Conservation (phyloP, 1,284 basidiomycete species). For the Moesziomyces antarcticus region DNA sequence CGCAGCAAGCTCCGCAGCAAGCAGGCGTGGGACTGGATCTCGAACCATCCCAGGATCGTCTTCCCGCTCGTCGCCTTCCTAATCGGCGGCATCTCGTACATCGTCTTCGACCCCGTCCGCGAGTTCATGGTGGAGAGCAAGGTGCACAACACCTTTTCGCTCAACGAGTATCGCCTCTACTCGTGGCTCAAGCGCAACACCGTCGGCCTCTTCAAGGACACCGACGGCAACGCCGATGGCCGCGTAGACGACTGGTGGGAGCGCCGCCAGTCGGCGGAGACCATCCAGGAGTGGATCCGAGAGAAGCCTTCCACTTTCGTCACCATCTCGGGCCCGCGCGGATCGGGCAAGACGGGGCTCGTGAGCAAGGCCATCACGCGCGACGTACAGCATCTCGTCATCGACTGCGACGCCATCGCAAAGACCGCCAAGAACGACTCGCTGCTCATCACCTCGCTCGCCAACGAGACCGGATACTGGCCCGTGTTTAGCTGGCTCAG, state of each 20-base stretch:
- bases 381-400: slow-evolving; percentile 71
- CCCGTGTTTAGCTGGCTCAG: slow-evolving; percentile 82
- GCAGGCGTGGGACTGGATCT: slow-evolving; percentile 82
- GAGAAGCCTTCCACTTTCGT: slow-evolving; percentile 79
- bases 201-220: slow-evolving; percentile 45
- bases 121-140: slow-evolving; percentile 84
- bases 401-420: slow-evolving; percentile 80
- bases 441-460: slow-evolving; percentile 77
- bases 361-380: slow-evolving; percentile 72
- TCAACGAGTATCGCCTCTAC: slow-evolving; percentile 43
- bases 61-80: slow-evolving; percentile 87
- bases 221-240: slow-evolving; percentile 35
- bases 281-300: slow-evolving; percentile 77
- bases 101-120: slow-evolving; percentile 89
- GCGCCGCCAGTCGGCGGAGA: slow-evolving; percentile 78
- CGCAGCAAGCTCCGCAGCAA: slow-evolving; percentile 81
- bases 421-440: slow-evolving; percentile 76
- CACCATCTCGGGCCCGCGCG: slow-evolving; percentile 88
- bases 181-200: slow-evolving; percentile 57
- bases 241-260: slow-evolving; percentile 79
- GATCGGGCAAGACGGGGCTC: slow-evolving; percentile 86
- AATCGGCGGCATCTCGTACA: slow-evolving; percentile 86
- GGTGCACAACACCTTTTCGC: slow-evolving; percentile 79
- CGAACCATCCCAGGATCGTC: slow-evolving; percentile 84
- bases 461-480: slow-evolving; percentile 78